Percentiles rank a stretch among this genome's conserved stretches.
These are phyloP conservation scores for Phyllosticta citribraziliensis DNA, from an alignment of 2,329 filamentous ascomycete species.

Conservation along the genomic window DNA sequence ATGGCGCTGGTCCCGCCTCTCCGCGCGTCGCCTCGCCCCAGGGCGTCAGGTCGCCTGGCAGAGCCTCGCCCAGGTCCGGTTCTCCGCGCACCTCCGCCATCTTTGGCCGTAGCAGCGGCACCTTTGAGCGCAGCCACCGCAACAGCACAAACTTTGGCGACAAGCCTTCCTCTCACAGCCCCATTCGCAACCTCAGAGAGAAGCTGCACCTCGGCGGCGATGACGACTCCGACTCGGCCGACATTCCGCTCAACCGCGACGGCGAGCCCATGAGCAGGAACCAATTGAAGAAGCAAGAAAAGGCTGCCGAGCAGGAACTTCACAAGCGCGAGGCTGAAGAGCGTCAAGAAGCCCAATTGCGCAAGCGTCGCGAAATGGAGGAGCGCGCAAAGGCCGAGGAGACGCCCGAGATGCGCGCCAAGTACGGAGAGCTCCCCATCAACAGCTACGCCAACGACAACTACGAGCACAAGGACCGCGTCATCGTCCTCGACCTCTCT, in stretches of 20 bases:
- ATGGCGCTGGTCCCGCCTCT: slow-evolving; percentile 14
- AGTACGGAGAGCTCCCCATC: slow-evolving; percentile 48
- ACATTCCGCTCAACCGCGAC: slow-evolving; percentile 37
- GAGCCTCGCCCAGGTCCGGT: slow-evolving; percentile 1
- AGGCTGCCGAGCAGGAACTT: slow-evolving; percentile 35
- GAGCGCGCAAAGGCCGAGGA: slow-evolving; percentile 42
- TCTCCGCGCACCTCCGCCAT: slow-evolving; percentile 23
- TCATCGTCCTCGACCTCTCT: slow-evolving; percentile 43
- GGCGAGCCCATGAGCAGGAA: slow-evolving; percentile 41
- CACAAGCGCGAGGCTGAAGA: slow-evolving; percentile 35
- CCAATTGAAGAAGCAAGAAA: slow-evolving; percentile 40
- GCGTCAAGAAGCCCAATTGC: slow-evolving; percentile 35
- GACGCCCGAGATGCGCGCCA: slow-evolving; percentile 48
- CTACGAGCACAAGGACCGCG: slow-evolving; percentile 37
- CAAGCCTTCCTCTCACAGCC: slow-evolving; percentile 19
- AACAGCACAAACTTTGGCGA: slow-evolving; percentile 12
- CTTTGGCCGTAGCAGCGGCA: slow-evolving; percentile 25
- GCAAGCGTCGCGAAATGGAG: slow-evolving; percentile 39
- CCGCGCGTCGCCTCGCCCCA: slow-evolving; percentile 15
- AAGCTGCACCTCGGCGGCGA: slow-evolving; percentile 28
- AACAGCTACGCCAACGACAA: slow-evolving; percentile 46
- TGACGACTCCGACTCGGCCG: slow-evolving; percentile 23
- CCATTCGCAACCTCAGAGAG: slow-evolving; percentile 30
- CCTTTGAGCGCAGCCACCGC: slow-evolving; percentile 16
- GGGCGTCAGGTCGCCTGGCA: slow-evolving; percentile 16